These are phyloP conservation scores for Rutstroemia sp. DNA, from an alignment of 2,329 filamentous ascomycete genomes.

Conservation along the genomic window DNA sequence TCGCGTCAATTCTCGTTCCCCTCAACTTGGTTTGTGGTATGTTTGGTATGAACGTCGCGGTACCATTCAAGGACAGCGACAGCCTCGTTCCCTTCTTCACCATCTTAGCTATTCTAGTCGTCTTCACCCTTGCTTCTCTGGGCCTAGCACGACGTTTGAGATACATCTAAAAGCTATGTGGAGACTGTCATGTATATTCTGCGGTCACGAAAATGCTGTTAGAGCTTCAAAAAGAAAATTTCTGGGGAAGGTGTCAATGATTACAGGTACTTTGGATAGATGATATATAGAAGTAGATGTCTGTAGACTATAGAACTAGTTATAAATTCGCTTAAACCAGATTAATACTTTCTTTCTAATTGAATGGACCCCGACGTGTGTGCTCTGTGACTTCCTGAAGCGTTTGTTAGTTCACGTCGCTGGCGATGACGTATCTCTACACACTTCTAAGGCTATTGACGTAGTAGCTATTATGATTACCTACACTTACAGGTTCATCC, in stretches of 20 bases:
- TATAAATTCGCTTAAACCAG: not conserved
- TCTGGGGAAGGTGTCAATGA: not conserved
- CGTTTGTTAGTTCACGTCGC: too few relatives aligned
- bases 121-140: constrained; percentile 35
- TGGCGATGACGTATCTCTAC: too few relatives aligned
- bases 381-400: too few relatives aligned
- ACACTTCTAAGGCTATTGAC: too few relatives aligned
- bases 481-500: too few relatives aligned
- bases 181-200: too few relatives aligned
- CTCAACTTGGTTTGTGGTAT: constrained; percentile 74
- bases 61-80: constrained; percentile 50
- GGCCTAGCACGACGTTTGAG: constrained; percentile 21
- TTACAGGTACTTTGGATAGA: not conserved
- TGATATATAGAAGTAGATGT: not conserved
- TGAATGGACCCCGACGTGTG: too few relatives aligned
- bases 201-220: too few relatives aligned
- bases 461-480: too few relatives aligned
- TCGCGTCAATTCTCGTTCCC: constrained; percentile 92
- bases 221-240: not conserved
- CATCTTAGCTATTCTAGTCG: constrained; percentile 49
- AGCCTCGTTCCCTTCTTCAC: constrained; percentile 51
- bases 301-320: not conserved
- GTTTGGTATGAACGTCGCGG: constrained; percentile 72
- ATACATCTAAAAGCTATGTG: constrained; percentile 21
- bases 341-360: not conserved